Percentiles rank a stretch among this genome's conserved stretches.
These are phyloP conservation scores for Aschersonia sp. DNA, from an alignment of 2,329 filamentous ascomycete species.

Conservation along the genomic window DNA sequence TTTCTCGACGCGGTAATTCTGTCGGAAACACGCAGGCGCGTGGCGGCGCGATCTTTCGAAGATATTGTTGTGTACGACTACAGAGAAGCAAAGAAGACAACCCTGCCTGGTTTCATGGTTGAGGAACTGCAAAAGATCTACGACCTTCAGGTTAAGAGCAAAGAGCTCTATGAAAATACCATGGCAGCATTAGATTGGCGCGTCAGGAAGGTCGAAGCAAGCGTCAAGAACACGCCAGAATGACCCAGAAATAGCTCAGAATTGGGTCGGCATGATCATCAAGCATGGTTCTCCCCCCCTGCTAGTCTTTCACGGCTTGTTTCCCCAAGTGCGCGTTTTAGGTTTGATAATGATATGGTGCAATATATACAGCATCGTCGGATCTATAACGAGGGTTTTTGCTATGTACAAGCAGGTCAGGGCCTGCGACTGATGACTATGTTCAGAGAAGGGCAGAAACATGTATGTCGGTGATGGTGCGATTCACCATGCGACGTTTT, in stretches of 20 bases:
- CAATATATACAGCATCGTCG: background rate
- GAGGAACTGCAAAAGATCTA: conserved; percentile 20
- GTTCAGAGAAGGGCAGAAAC: conserved; percentile 2
- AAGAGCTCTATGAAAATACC: conserved; percentile 6
- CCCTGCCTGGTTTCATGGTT: conserved; percentile 25
- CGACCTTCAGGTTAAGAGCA: conserved; percentile 15
- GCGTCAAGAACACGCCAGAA: background rate
- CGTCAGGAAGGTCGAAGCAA: conserved; percentile 3
- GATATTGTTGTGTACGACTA: conserved; percentile 18
- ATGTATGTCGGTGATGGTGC: background rate
- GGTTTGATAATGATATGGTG: no score
- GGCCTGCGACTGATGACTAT: conserved; percentile 5
- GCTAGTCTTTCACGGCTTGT: no score
- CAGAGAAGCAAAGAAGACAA: conserved; percentile 17
- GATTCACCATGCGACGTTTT: background rate
- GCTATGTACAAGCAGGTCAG: conserved; percentile 1
- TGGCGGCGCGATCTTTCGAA: conserved; percentile 61
- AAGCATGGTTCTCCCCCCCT: background rate
- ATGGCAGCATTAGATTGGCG: conserved; percentile 5
- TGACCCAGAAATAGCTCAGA: background rate
- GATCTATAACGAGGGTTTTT: background rate
- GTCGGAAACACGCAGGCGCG: conserved; percentile 58
- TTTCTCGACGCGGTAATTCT: conserved; percentile 49
- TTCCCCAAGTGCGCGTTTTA: no score
- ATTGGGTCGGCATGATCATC: background rate